Conservation (phyloP, 2,329 filamentous ascomycete species). For the Aureobasidium lini region DNA sequence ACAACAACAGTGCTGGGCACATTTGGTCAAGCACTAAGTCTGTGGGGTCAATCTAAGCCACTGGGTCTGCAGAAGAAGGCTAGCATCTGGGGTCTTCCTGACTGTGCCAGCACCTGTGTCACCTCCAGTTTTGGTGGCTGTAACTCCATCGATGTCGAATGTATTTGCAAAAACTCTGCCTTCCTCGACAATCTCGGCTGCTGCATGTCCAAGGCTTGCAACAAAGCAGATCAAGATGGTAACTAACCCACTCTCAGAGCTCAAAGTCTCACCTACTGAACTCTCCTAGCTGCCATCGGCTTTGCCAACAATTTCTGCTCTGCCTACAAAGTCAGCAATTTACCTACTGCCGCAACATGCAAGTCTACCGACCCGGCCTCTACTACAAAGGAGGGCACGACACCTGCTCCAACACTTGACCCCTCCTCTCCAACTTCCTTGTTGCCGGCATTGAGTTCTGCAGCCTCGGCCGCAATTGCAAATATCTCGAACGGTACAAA, state of each 20-base stretch:
- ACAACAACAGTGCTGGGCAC: neutral
- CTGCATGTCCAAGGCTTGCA: conserved; percentile 33
- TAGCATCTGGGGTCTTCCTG: conserved; percentile 22
- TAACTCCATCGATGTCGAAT: conserved; percentile 31
- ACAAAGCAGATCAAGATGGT: conserved; percentile 28
- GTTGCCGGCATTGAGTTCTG: neutral
- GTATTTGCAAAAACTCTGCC: conserved; percentile 34
- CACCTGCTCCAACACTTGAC: neutral
- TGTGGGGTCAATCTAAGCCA: neutral
- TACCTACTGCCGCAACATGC: conserved; percentile 34
- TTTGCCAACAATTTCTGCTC: conserved; percentile 36
- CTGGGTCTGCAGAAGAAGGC: neutral
- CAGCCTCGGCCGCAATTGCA: neutral
- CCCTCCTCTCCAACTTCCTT: neutral
- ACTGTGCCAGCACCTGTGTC: conserved; percentile 30
- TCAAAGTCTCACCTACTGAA: neutral
- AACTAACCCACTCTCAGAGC: neutral
- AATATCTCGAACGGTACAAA: neutral
- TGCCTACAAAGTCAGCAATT: conserved; percentile 29
- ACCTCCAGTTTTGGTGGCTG: conserved; percentile 32
- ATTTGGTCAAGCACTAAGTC: neutral
- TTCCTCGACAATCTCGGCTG: conserved; percentile 33
- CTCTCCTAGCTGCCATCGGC: conserved; percentile 30
- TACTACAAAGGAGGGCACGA: neutral
- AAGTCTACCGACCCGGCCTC: conserved; percentile 10